Evolutionary conservation across 495 filamentous ascomycete species (phyloP).

Genomic region (Copromyces sp.): DNA sequence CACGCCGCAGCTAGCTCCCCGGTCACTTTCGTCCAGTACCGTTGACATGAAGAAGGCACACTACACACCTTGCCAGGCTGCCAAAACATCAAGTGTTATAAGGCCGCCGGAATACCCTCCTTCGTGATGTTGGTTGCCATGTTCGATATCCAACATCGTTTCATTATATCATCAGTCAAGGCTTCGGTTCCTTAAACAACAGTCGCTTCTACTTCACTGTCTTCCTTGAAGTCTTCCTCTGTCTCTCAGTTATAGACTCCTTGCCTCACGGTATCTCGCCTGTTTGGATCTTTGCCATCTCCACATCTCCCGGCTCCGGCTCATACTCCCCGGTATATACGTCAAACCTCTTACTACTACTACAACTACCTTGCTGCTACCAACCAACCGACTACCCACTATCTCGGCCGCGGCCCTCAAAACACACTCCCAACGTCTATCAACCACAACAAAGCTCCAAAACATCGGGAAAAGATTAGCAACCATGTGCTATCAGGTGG

Average conservation of each 20-base stretch:
- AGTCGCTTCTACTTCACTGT: neutral
- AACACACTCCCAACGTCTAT: neutral
- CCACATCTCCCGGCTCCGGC: neutral
- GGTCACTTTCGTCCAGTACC: neutral
- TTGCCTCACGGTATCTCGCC: neutral
- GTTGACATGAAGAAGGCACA: neutral
- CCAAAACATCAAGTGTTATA: neutral
- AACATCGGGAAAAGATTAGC: neutral
- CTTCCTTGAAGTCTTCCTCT: neutral
- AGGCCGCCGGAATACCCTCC: neutral
- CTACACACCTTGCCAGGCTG: neutral
- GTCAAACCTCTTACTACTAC: neutral
- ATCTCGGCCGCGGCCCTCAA: neutral
- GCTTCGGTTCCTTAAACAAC: neutral
- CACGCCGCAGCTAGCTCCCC: neutral
- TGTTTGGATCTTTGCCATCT: neutral
- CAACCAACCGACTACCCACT: neutral
- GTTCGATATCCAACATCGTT: neutral
- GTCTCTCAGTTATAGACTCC: neutral
- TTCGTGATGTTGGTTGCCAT: neutral
- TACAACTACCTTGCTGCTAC: neutral
- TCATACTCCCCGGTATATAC: neutral
- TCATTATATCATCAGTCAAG: neutral
- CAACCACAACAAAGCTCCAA: neutral
- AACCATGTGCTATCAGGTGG: constrained; percentile 61